Conservation (phyloP, 2,329 filamentous ascomycete species). For the Orbilia oligospora region DNA sequence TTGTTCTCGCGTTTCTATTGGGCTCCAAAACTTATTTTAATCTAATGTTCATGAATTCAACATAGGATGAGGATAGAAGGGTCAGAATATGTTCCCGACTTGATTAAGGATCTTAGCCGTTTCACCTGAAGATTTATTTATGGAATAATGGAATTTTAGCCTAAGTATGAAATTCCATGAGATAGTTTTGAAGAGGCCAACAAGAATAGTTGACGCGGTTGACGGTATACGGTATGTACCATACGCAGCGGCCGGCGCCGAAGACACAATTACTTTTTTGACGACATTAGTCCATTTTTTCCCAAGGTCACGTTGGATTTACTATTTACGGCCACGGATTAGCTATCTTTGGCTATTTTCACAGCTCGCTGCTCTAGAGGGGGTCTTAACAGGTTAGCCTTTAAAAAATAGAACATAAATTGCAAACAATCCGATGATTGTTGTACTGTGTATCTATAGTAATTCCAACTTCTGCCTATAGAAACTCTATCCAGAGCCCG, state of each 20-base stretch:
- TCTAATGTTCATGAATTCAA: neutral
- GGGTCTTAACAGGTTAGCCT: neutral
- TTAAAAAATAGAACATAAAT: neutral
- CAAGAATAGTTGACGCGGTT: neutral
- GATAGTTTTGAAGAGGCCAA: neutral
- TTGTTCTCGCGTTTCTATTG: too few species aligned
- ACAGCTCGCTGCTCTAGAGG: neutral
- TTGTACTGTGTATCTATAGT: slow-evolving; percentile 8
- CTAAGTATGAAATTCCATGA: neutral
- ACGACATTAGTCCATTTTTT: neutral
- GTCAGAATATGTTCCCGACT: neutral
- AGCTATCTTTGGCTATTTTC: neutral
- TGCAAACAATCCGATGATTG: slow-evolving; percentile 1
- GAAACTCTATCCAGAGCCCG: slow-evolving; percentile 12
- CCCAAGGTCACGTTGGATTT: slow-evolving; percentile 13
- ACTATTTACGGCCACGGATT: slow-evolving; percentile 10
- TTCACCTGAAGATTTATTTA: neutral
- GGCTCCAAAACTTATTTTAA: neutral
- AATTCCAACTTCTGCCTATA: neutral
- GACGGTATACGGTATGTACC: slow-evolving; percentile 5
- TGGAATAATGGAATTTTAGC: neutral
- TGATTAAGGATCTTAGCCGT: neutral
- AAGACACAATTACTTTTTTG: neutral
- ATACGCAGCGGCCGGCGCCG: slow-evolving; percentile 18
- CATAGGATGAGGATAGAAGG: neutral